Conservation (phyloP, 257 asterid genomes). For the Fraxinus pennsylvanica region DNA sequence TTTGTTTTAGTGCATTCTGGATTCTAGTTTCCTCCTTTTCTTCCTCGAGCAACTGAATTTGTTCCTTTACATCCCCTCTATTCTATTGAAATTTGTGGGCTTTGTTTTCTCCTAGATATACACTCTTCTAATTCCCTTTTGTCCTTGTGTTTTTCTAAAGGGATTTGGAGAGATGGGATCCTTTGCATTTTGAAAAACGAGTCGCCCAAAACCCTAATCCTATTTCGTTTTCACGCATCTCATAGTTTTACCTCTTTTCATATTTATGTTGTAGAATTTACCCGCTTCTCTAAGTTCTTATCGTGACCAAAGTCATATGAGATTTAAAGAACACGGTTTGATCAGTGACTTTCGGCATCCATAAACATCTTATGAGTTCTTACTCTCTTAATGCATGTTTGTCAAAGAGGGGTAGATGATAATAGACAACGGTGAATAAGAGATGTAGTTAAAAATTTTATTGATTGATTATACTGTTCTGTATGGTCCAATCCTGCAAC, state of each 20-base stretch:
- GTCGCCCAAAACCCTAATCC: conserved; percentile 32
- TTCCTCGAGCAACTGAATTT: conserved; percentile 88
- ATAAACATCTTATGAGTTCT: conserved; percentile 18
- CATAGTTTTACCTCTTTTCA: conserved; percentile 20
- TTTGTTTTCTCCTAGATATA: conserved; percentile 57
- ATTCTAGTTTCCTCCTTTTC: conserved; percentile 57
- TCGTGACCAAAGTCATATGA: conserved; percentile 46
- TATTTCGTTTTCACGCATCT: neutral
- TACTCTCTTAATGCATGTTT: neutral
- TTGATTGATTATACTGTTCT: too few relatives aligned
- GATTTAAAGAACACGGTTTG: conserved; percentile 38
- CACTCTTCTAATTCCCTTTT: conserved; percentile 32
- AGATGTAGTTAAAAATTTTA: too few relatives aligned
- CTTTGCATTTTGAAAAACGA: conserved; percentile 50
- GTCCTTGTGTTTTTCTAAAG: conserved; percentile 39
- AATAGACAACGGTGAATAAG: too few relatives aligned
- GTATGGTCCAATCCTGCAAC: too few relatives aligned
- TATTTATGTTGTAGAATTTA: conserved; percentile 26
- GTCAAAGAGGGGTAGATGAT: neutral
- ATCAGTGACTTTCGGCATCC: conserved; percentile 45
- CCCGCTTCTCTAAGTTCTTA: too few relatives aligned
- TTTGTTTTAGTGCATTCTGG: conserved; percentile 54
- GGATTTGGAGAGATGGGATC: conserved; percentile 66
- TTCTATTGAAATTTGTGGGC: conserved; percentile 67
- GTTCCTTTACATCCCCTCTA: conserved; percentile 56